A percentile compares a stretch with the other conserved stretches of the same genome.
Conservation (phyloP, 257 asterid genomes). For the Solanum arcanum region DNA sequence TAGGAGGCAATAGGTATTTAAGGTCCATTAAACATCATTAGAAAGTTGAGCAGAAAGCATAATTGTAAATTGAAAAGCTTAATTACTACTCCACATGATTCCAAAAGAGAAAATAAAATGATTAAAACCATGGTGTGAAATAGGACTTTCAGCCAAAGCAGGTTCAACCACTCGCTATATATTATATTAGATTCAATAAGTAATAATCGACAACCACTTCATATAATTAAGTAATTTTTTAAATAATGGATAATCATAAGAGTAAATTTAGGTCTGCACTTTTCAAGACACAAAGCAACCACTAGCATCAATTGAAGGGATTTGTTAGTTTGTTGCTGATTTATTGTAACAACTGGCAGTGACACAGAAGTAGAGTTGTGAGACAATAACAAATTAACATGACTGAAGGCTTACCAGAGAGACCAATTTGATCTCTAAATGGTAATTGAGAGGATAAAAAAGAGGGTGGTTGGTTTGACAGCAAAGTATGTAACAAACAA, state of each 20-base stretch:
- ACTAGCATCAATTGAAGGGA: neutral
- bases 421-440: neutral
- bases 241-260: neutral
- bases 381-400: neutral
- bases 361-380: neutral
- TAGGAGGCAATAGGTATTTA: neutral
- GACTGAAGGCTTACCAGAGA: neutral
- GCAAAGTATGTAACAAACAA: neutral
- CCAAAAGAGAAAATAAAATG: constrained; percentile 1
- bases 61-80: neutral
- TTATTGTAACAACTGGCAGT: neutral
- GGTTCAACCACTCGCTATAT: neutral
- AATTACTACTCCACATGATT: neutral
- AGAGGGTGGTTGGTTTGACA: neutral
- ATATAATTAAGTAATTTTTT: neutral
- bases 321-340: neutral
- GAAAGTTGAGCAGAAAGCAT: neutral
- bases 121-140: neutral
- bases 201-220: neutral
- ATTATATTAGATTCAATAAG: neutral
- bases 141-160: neutral
- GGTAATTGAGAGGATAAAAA: neutral
- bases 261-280: neutral
- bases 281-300: neutral
- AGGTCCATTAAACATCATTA: neutral